These are phyloP conservation scores for Scutellaria galericulata DNA, from an alignment of 257 asterid genomes.

Conservation along the genomic window DNA sequence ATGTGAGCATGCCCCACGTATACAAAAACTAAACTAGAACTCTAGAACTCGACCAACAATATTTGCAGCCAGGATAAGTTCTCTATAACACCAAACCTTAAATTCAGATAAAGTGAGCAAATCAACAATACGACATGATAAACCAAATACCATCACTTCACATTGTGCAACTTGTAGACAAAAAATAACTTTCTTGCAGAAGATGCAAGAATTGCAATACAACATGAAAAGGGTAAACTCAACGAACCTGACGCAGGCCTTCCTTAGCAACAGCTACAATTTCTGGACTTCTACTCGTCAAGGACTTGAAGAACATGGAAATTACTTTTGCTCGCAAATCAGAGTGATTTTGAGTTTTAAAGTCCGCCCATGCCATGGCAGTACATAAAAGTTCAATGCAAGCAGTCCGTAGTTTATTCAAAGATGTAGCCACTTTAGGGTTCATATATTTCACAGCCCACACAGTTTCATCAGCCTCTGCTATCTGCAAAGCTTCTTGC, in stretches of 20 bases:
- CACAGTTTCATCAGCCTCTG: conserved; percentile 91
- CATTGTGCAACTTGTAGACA: conserved; percentile 2
- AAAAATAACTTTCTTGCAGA: not conserved
- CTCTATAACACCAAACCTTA: conserved; percentile 2
- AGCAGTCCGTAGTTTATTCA: conserved; percentile 94
- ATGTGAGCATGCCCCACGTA: conserved; percentile 6
- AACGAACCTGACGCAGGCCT: conserved; percentile 93
- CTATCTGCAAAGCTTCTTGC: conserved; percentile 98
- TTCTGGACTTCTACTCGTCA: conserved; percentile 89
- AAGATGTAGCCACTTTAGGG: conserved; percentile 85
- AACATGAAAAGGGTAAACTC: conserved; percentile 26
- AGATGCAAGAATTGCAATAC: conserved; percentile 25
- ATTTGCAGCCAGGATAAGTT: conserved; percentile 9
- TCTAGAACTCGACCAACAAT: conserved; percentile 4
- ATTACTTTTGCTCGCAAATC: conserved; percentile 94
- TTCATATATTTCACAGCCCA: conserved; percentile 94
- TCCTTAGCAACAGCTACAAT: conserved; percentile 99
- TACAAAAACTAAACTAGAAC: conserved; percentile 14
- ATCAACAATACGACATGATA: conserved; percentile 25
- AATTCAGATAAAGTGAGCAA: conserved; percentile 21
- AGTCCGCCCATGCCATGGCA: conserved; percentile 99
- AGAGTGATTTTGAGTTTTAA: conserved; percentile 90
- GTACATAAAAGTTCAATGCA: conserved; percentile 98
- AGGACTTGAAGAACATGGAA: conserved; percentile 96
- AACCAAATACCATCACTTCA: not conserved